These are phyloP conservation scores for Ogataea henricii DNA, from an alignment of 805 yeast genomes.

Conservation along the genomic window DNA sequence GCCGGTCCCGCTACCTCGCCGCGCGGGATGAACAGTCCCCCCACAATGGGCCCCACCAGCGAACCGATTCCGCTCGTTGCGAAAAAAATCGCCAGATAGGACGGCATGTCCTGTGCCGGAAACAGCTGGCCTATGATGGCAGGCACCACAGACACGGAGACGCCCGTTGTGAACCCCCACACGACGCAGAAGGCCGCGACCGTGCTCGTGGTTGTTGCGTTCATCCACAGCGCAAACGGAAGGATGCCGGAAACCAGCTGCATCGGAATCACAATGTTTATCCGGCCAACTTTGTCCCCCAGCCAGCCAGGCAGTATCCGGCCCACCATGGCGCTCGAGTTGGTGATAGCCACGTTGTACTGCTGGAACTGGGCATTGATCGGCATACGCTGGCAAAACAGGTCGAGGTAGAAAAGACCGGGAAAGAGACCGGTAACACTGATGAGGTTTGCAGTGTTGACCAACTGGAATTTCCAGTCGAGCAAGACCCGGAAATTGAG, in stretches of 20 bases:
- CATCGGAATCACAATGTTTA: slow-evolving; percentile 40
- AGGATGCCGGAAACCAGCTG: slow-evolving; percentile 35
- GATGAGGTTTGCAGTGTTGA: slow-evolving; percentile 42
- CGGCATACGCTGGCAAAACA: slow-evolving; percentile 52
- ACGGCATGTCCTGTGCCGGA: slow-evolving; percentile 34
- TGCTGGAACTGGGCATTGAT: slow-evolving; percentile 50
- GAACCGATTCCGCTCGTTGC: slow-evolving; percentile 34
- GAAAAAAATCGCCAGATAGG: slow-evolving; percentile 33
- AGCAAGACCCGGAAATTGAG: slow-evolving; percentile 41
- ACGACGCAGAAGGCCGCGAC: slow-evolving; percentile 39
- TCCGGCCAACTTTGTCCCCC: slow-evolving; percentile 45
- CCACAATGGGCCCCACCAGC: slow-evolving; percentile 38
- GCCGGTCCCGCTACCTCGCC: slow-evolving; percentile 18
- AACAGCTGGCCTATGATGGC: slow-evolving; percentile 35
- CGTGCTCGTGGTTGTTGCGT: slow-evolving; percentile 44
- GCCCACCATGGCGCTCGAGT: slow-evolving; percentile 50
- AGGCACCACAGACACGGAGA: slow-evolving; percentile 35
- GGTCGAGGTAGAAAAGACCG: slow-evolving; percentile 58
- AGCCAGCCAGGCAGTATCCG: slow-evolving; percentile 52
- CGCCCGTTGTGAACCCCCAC: slow-evolving; percentile 39
- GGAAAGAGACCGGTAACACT: slow-evolving; percentile 37
- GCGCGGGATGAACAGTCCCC: slow-evolving; percentile 35
- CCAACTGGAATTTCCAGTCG: slow-evolving; percentile 39
- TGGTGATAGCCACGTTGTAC: slow-evolving; percentile 44
- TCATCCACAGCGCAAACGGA: slow-evolving; percentile 48